phyloP scores from a whole-genome alignment of 2,329 filamentous ascomycete species.

The Clarireedia monteithiana region DNA sequence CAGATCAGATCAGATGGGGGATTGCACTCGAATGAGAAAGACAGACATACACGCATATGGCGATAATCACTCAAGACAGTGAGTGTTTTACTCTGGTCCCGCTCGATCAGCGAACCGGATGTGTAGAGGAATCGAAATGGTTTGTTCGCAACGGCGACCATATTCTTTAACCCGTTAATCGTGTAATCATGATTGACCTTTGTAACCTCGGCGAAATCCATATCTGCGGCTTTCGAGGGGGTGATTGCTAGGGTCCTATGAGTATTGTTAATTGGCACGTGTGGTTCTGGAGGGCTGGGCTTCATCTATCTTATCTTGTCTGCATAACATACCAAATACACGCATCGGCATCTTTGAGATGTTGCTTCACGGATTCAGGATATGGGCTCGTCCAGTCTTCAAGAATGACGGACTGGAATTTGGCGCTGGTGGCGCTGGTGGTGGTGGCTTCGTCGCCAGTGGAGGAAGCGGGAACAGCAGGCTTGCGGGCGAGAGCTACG shows the following conservation, averaged over 20 bases:
- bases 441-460: not conserved
- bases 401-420: constrained; percentile 29
- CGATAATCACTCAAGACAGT: constrained; percentile 34
- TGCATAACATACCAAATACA: constrained; percentile 30
- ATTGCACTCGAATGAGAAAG: not conserved
- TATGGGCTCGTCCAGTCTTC: constrained; percentile 29
- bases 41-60: constrained; percentile 37
- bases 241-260: constrained; percentile 37
- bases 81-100: constrained; percentile 38
- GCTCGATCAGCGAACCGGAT: constrained; percentile 37
- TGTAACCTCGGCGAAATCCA: constrained; percentile 31
- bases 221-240: constrained; percentile 27
- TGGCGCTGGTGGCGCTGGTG: constrained; percentile 8
- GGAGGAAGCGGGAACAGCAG: constrained; percentile 7
- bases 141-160: constrained; percentile 20
- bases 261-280: not conserved
- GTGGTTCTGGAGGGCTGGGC: no score
- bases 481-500: constrained; percentile 25
- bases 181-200: constrained; percentile 36
- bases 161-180: constrained; percentile 29
- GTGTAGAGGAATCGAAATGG: constrained; percentile 42
- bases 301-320: no score
- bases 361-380: constrained; percentile 25
- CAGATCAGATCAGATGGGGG: not conserved
- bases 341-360: constrained; percentile 28